Evolutionary conservation across 129 eudicot genomes (phyloP), one percentile per base, ranked within the genome.

Genomic region (Chrysanthemum lavandulifolium): DNA sequence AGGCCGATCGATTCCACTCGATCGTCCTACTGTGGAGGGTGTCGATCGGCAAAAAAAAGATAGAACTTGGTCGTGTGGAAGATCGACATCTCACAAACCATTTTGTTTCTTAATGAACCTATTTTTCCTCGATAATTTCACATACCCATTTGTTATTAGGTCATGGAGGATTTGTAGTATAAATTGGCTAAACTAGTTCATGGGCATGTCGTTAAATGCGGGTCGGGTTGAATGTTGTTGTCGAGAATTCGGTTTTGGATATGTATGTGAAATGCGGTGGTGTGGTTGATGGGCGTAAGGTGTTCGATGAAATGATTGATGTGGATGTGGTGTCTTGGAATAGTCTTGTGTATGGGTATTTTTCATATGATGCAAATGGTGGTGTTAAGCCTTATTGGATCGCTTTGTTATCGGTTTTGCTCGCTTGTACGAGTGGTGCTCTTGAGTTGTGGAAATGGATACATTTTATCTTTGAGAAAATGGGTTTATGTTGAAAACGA

Each of bases 241-340:
- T 78, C n/a, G 79, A 78, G 53, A 87, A 72, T 51, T 84, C 87
- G 54, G 14, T 84, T 72, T 14, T 84, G 84, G 82, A 82, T 65
- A 82, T 82, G 89, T 87, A 84, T 71, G 56, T 87, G 14, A 87
- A 82, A 68, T 87, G 85, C 69, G 93, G 82, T 64, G 36, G 56
- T 53, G 56, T 84, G 16, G 18, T 12, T 16, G 81, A 72, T n/a
- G 93, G 85, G 25, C 85, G 69, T 55, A 56, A 70, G 52, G 16
- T 87, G 89, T 87, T 87, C 21, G 89, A 80, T 21, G 84, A 87
- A 84, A 87, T 87, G 94, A 10, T 61, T 36, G 86, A 82, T 0
- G 84, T 81, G 65, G 94, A 87, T 84, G 87, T 78, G 64, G 75
- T 82, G 29, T 82, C 89, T 29, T 84, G 94, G 94, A 87, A 87